These are phyloP conservation scores for Aspergillus versicolor DNA, from an alignment of 2,329 filamentous ascomycete genomes.

Conservation along the genomic window DNA sequence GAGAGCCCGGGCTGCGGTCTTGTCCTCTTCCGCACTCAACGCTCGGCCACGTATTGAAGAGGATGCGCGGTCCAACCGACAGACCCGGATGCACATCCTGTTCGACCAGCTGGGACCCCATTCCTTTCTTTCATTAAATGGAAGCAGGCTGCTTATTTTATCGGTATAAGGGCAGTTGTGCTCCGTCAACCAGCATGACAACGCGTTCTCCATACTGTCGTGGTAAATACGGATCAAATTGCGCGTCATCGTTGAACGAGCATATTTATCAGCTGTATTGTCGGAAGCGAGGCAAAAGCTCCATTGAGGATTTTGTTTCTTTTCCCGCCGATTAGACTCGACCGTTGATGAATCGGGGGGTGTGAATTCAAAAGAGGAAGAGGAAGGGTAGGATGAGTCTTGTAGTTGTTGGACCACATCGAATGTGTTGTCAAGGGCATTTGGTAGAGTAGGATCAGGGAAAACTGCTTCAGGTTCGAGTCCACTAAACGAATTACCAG, in stretches of 20 bases:
- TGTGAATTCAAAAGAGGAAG: background rate
- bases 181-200: conserved; percentile 8
- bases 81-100: conserved; percentile 2
- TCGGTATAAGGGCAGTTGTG: conserved; percentile 7
- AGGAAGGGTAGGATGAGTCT: background rate
- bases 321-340: background rate
- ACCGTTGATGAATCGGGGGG: background rate
- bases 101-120: conserved; percentile 7
- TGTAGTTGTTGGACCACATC: background rate
- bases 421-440: background rate
- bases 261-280: background rate
- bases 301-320: background rate
- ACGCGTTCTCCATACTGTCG: conserved; percentile 9
- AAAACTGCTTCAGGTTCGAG: background rate
- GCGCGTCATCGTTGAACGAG: background rate
- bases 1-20: background rate
- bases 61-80: conserved; percentile 1
- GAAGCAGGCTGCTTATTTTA: background rate
- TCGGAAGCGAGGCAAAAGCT: background rate
- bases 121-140: background rate
- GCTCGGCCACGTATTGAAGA: background rate
- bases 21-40: background rate
- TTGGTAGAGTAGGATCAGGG: background rate
- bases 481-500: background rate
- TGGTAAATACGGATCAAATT: conserved; percentile 7